Evolutionary conservation across 768 basidiomycete genomes (phyloP), one percentile per base, ranked within the genome.

Genomic region (Termitomyces eurrhizus): DNA sequence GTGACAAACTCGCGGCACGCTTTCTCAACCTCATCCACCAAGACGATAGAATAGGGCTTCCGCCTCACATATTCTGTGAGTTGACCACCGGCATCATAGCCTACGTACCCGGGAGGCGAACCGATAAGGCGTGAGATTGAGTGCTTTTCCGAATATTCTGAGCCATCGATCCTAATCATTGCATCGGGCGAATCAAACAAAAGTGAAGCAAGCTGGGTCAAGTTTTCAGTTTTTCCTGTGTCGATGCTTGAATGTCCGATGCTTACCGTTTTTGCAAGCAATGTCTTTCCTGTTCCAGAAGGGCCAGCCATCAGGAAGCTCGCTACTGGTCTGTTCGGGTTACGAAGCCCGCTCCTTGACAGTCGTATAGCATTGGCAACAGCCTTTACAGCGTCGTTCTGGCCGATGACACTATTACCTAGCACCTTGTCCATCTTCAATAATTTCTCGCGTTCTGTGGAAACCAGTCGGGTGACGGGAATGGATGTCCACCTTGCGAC

Each of bases 271-370:
- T 97, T 98, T 49, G 88, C 88, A 64, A 97, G 79, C 62, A 94
- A 78, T 0, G 94, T 96, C 77, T 98, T 93, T 45, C 92, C 92
- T 4, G 92, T 95, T 26, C 93, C 93, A 5, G 90, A 90, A 36
- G 93, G 92, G n/a, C 92, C 92, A 7, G 88, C 88, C 83, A 97
- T 90, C 57, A 98, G 75, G 78, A 97, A 97, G 67, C 89, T 92
- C 0, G 96, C 95, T 60, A 97, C 89, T 5, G 96, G 96, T 52
- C 93, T 77, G 50, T 88, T 80, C 36, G 91, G 84, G 70, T 95
- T 93, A 46, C 90, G 82, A n/a, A 99, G 78, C n/a, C 96, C 96
- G 66, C 92, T 93, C 53, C 96, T 84, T 29, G 93, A 95, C 46
- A 98, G 75, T 50, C 96, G 85, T 65, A 98, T 91, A 2, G 96